These are phyloP conservation scores for Auricularia cornea DNA, from an alignment of 768 basidiomycete genomes.

Conservation along the genomic window DNA sequence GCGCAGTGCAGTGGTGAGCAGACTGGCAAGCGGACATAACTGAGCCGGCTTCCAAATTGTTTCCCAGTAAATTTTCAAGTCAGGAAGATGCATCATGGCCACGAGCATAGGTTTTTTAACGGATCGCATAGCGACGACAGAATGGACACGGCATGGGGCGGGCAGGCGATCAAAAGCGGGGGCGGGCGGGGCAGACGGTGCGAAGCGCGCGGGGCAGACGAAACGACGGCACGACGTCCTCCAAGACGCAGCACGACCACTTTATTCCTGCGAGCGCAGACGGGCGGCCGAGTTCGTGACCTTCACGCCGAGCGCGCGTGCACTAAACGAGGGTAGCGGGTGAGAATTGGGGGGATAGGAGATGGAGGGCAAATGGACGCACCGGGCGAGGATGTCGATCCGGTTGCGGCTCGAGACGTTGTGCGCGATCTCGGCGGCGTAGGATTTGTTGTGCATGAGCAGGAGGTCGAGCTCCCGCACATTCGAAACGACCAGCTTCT, in stretches of 20 bases:
- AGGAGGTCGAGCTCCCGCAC: constrained; percentile 89
- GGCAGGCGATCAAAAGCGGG: background rate
- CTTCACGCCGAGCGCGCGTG: constrained; percentile 82
- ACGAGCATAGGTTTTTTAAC: too few relatives aligned
- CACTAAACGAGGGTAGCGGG: constrained; percentile 40
- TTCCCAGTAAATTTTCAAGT: too few relatives aligned
- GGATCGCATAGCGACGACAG: too few relatives aligned
- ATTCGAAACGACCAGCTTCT: constrained; percentile 94
- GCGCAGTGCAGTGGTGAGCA: too few relatives aligned
- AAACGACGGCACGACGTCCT: background rate
- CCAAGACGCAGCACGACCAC: background rate
- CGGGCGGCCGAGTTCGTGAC: constrained; percentile 90
- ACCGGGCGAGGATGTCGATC: constrained; percentile 82
- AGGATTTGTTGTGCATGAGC: constrained; percentile 96
- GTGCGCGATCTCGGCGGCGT: constrained; percentile 95
- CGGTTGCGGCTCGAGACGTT: constrained; percentile 95
- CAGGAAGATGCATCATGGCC: too few relatives aligned
- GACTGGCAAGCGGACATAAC: too few relatives aligned
- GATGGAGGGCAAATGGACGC: constrained; percentile 11
- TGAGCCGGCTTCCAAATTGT: too few relatives aligned
- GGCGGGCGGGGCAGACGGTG: background rate
- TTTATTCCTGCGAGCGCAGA: constrained; percentile 85
- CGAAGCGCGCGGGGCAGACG: background rate
- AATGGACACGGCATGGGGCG: too few relatives aligned
- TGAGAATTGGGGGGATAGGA: constrained; percentile 6